Evolutionary conservation across 108 stramenopile species (phyloP).

Genomic region (Cafeteria roenbergensis): DNA sequence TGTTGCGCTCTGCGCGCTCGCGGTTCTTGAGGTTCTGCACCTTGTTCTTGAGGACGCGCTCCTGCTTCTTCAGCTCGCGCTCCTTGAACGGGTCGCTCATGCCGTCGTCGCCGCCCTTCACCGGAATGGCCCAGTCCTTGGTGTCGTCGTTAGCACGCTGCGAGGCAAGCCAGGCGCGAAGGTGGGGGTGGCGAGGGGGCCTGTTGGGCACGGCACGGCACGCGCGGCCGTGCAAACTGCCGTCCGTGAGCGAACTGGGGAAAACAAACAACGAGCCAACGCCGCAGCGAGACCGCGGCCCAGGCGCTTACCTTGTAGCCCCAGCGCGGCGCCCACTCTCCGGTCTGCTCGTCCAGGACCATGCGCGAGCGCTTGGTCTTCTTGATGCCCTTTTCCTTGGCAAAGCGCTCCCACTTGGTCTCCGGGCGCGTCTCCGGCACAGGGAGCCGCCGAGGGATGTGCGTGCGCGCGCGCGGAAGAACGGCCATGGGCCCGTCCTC

Average conservation of each 20-base stretch:
- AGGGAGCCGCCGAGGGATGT: constrained; percentile 20
- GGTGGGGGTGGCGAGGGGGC: too few species aligned
- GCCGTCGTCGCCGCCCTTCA: constrained; percentile 29
- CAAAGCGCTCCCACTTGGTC: constrained; percentile 48
- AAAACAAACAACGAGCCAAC: too few species aligned
- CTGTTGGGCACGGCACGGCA: too few species aligned
- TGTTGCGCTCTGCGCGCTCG: background rate
- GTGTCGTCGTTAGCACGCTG: constrained; percentile 30
- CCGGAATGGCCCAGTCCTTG: constrained; percentile 36
- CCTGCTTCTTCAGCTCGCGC: constrained; percentile 33
- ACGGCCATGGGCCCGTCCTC: background rate
- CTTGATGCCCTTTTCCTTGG: constrained; percentile 44
- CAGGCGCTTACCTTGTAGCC: constrained; percentile 31
- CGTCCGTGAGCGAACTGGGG: too few species aligned
- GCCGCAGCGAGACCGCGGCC: too few species aligned
- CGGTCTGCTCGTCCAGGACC: constrained; percentile 42
- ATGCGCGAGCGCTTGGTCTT: constrained; percentile 35
- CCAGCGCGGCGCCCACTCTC: constrained; percentile 39
- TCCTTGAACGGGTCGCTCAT: constrained; percentile 34
- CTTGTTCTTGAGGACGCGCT: constrained; percentile 40
- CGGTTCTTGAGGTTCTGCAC: constrained; percentile 22
- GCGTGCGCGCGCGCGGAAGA: constrained; percentile 5
- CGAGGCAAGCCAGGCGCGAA: too few species aligned
- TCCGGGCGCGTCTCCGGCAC: constrained; percentile 29
- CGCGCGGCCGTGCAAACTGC: too few species aligned